These are phyloP conservation scores for Entomortierella parvispora DNA, from an alignment of 192 early-diverging fungal species.

Conservation along the genomic window DNA sequence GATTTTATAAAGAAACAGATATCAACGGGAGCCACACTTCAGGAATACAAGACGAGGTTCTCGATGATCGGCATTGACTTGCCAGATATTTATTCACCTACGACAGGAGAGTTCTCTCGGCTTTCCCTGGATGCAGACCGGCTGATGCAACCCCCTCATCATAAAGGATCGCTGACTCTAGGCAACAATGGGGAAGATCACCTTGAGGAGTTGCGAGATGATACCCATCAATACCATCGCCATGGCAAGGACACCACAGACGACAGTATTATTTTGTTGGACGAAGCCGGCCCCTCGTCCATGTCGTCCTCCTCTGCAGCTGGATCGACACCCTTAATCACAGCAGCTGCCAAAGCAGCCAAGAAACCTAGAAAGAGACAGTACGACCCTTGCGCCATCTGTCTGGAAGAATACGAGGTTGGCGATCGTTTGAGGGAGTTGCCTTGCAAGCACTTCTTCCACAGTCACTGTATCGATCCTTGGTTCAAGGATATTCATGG, in stretches of 20 bases:
- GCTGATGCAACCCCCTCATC: not conserved
- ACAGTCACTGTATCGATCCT: constrained; percentile 63
- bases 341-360: no score
- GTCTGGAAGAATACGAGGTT: constrained; percentile 62
- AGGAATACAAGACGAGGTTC: constrained; percentile 22
- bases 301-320: not conserved
- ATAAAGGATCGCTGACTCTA: not conserved
- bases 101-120: constrained; percentile 37
- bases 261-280: not conserved
- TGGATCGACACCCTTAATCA: not conserved
- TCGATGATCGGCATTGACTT: constrained; percentile 33
- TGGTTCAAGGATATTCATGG: constrained; percentile 62
- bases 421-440: constrained; percentile 61
- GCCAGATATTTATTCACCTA: constrained; percentile 32
- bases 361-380: constrained; percentile 12
- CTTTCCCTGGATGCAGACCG: constrained; percentile 32
- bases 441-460: constrained; percentile 67
- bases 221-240: not conserved
- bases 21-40: not conserved
- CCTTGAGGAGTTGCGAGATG: constrained; percentile 12
- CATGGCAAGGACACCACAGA: not conserved
- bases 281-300: not conserved
- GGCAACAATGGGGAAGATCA: not conserved
- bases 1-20: not conserved
- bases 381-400: constrained; percentile 62